These are phyloP conservation scores for Schizopora paradoxa DNA, from an alignment of 1,284 basidiomycete genomes.

Conservation along the genomic window DNA sequence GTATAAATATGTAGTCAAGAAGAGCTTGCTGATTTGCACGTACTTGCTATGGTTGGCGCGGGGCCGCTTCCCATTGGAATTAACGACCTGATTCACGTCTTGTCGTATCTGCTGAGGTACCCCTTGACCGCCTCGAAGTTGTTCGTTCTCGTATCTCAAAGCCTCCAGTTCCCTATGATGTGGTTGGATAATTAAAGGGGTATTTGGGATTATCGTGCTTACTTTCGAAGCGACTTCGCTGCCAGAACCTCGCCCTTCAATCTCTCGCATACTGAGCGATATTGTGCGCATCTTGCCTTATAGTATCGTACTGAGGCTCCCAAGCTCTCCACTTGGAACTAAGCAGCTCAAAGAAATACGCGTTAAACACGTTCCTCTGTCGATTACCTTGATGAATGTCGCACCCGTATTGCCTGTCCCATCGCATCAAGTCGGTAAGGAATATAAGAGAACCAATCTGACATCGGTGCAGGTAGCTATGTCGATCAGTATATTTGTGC, in stretches of 20 bases:
- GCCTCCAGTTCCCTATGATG: conserved; percentile 42
- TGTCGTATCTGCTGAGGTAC: conserved; percentile 21
- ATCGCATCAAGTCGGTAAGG: conserved; percentile 56
- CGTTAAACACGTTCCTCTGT: too few species aligned
- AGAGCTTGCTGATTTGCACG: background rate
- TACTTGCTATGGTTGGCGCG: conserved; percentile 32
- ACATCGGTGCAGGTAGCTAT: conserved; percentile 73
- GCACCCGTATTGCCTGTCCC: conserved; percentile 60
- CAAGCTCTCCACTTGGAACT: conserved; percentile 79
- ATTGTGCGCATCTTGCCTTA: conserved; percentile 47
- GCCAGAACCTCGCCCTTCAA: conserved; percentile 36
- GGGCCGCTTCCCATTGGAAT: conserved; percentile 61
- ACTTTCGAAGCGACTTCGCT: conserved; percentile 50
- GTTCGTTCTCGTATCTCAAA: conserved; percentile 46
- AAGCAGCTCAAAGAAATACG: too few species aligned
- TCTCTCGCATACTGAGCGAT: conserved; percentile 45
- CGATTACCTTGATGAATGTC: conserved; percentile 18
- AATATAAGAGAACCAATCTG: conserved; percentile 67
- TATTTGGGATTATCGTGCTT: conserved; percentile 9
- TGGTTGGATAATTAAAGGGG: background rate
- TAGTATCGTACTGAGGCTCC: conserved; percentile 59
- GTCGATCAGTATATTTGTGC: conserved; percentile 8
- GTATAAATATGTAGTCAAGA: background rate
- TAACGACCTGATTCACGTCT: conserved; percentile 35
- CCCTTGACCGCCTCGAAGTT: conserved; percentile 34